Percentiles rank a stretch among this genome's conserved stretches.
phyloP scores from a whole-genome alignment of 1,139 yeast genomes.

The Yamadazyma mexicana region DNA sequence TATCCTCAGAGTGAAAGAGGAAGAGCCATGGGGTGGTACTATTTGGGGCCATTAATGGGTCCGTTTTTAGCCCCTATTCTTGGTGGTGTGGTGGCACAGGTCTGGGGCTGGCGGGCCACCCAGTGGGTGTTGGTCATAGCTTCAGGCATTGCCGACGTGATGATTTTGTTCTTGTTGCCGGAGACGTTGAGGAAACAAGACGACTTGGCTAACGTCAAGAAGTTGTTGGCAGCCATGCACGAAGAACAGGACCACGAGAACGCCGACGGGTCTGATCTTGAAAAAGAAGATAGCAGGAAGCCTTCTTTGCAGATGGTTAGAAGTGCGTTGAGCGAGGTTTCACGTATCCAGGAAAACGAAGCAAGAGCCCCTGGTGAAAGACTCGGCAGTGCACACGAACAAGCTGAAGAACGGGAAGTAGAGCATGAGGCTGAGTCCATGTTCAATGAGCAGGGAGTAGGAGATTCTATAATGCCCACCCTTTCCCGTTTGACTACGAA shows the following conservation, averaged over 20 bases:
- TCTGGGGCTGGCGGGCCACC: conserved; percentile 88
- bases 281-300: conserved; percentile 11
- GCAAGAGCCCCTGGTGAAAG: no score
- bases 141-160: conserved; percentile 52
- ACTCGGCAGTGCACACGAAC: no score
- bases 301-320: conserved; percentile 10
- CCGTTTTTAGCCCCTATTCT: conserved; percentile 80
- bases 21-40: conserved; percentile 75
- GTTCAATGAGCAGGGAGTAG: conserved; percentile 26
- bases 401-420: background rate
- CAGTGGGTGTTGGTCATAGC: conserved; percentile 81
- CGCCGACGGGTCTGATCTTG: conserved; percentile 12
- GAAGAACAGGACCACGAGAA: conserved; percentile 6
- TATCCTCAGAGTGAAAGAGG: conserved; percentile 72
- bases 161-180: conserved; percentile 61
- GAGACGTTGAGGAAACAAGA: conserved; percentile 70
- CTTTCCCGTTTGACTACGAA: conserved; percentile 38
- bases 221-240: conserved; percentile 28
- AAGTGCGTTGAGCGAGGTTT: conserved; percentile 7
- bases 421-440: conserved; percentile 7
- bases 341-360: conserved; percentile 5
- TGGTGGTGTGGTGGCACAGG: conserved; percentile 72
- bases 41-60: conserved; percentile 79
- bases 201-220: conserved; percentile 46
- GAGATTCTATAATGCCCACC: conserved; percentile 42